phyloP scores from a whole-genome alignment of 257 asterid species.

The Solanum bukasovii region DNA sequence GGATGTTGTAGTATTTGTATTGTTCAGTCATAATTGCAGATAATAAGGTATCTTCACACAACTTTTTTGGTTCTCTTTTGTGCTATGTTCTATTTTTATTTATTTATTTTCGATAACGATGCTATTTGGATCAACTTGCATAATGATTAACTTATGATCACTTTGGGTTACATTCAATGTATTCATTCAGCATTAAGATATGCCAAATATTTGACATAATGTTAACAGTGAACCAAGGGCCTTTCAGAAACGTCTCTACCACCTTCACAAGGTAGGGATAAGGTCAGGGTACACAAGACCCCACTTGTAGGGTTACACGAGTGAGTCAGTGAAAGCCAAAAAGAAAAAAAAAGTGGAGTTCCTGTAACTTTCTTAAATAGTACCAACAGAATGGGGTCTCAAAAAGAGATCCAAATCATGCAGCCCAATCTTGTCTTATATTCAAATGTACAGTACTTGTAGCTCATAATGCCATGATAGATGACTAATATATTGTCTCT shows the following conservation, averaged over 20 bases:
- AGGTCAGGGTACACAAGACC: background rate
- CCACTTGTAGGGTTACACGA: background rate
- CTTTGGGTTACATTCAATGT: background rate
- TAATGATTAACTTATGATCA: background rate
- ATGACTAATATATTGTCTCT: background rate
- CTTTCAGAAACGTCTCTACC: background rate
- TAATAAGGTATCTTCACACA: background rate
- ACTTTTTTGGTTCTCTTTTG: background rate
- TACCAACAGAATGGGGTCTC: background rate
- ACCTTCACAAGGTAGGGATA: background rate
- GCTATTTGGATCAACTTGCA: background rate
- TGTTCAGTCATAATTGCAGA: background rate
- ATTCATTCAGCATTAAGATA: background rate
- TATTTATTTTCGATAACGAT: background rate
- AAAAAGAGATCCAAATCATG: background rate
- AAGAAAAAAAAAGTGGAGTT: background rate
- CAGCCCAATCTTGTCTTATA: background rate
- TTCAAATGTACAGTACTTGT: background rate
- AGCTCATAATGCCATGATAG: background rate
- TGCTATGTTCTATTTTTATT: background rate
- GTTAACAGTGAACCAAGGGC: background rate
- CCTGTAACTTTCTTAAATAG: background rate
- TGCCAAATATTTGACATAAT: background rate
- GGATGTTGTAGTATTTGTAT: background rate
- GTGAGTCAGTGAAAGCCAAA: background rate